Conservation (phyloP, 139 green algal genomes). For the Coccomyxa sp. region DNA sequence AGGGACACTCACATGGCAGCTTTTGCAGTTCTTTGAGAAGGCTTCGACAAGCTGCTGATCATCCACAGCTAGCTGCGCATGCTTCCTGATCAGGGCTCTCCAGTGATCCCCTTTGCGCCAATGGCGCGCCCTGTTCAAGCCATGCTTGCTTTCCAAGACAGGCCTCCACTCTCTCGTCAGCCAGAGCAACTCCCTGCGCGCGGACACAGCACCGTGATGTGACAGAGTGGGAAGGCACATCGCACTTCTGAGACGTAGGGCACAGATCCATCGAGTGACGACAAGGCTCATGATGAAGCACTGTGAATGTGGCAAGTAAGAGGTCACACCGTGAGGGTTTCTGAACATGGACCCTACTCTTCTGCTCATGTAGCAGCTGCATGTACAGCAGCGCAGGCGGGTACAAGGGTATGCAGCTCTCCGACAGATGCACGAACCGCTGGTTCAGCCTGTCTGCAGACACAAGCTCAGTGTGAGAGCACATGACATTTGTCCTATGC, state of each 20-base stretch:
- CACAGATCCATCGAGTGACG: too few relatives aligned
- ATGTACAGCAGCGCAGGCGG: neutral
- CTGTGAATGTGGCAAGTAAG: too few relatives aligned
- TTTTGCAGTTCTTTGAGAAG: neutral
- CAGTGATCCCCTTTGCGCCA: slow-evolving; percentile 5
- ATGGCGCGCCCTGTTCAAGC: neutral
- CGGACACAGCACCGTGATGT: too few relatives aligned
- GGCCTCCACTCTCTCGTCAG: neutral
- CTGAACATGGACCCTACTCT: neutral
- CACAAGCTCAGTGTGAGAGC: too few relatives aligned
- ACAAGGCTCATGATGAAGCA: too few relatives aligned
- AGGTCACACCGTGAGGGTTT: neutral
- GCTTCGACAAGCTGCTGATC: neutral
- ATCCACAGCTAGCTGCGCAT: neutral
- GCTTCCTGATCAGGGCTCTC: slow-evolving; percentile 1
- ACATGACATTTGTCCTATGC: too few relatives aligned
- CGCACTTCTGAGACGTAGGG: too few relatives aligned
- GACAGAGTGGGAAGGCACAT: too few relatives aligned
- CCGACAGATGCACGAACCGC: slow-evolving; percentile 1
- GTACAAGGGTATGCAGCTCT: neutral
- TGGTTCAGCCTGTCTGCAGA: slow-evolving; percentile 1
- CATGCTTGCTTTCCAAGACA: neutral
- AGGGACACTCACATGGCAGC: neutral
- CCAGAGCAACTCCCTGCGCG: neutral
- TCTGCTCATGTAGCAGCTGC: neutral